These are phyloP conservation scores for Naganishia vishniacii DNA, from an alignment of 768 basidiomycete genomes.

Conservation along the genomic window DNA sequence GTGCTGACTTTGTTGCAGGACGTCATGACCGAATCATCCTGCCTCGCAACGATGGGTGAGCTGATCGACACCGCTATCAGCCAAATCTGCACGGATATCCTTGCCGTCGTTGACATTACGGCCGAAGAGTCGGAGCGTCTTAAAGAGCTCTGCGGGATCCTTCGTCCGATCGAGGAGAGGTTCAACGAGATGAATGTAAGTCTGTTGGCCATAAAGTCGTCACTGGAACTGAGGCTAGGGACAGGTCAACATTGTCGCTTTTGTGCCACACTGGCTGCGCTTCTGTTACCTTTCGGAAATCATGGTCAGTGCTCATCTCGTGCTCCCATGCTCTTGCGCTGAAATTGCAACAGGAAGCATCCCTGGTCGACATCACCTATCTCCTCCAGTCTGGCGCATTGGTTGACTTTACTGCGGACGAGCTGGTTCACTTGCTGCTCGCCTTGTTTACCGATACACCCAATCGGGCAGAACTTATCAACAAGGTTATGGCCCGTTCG, in stretches of 20 bases:
- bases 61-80: constrained; percentile 65
- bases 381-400: constrained; percentile 84
- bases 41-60: constrained; percentile 65
- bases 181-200: constrained; percentile 59
- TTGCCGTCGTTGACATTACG: constrained; percentile 76
- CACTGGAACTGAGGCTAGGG: background rate
- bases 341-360: constrained; percentile 63
- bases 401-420: constrained; percentile 80
- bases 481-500: constrained; percentile 54
- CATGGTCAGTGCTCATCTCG: constrained; percentile 57
- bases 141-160: constrained; percentile 71
- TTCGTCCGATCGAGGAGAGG: constrained; percentile 71
- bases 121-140: constrained; percentile 77
- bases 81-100: constrained; percentile 64
- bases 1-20: constrained; percentile 51
- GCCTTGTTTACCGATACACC: constrained; percentile 85
- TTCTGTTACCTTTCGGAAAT: constrained; percentile 90
- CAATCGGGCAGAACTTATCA: constrained; percentile 72
- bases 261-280: constrained; percentile 90
- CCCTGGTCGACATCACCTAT: constrained; percentile 83
- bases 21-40: constrained; percentile 65
- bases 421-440: constrained; percentile 70
- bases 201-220: constrained; percentile 49
- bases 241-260: constrained; percentile 67
- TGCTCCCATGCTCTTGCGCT: constrained; percentile 14